Evolutionary conservation across 768 basidiomycete species (phyloP).

Genomic region (Hygrophoropsis aurantiaca): DNA sequence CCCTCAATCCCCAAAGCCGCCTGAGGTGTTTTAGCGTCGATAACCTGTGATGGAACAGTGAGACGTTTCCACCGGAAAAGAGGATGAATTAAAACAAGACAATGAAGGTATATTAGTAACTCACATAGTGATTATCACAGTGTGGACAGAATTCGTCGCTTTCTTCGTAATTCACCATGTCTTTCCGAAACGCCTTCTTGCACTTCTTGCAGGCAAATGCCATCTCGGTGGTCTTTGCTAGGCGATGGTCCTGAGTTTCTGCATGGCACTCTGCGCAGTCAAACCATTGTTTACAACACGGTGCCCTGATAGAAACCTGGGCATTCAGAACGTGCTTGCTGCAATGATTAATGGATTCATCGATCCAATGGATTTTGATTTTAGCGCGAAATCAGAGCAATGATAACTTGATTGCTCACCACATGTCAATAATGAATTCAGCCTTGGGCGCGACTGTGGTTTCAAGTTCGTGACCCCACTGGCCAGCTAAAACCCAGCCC

Average conservation of each 20-base stretch:
- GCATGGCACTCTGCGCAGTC: conserved; percentile 97
- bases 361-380: too few relatives aligned
- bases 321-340: conserved; percentile 98
- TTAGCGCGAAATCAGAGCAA: too few relatives aligned
- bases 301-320: conserved; percentile 93
- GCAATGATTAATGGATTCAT: too few relatives aligned
- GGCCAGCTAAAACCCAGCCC: too few relatives aligned
- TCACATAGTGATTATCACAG: conserved; percentile 97
- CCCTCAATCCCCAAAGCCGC: conserved; percentile 85
- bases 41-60: conserved; percentile 53
- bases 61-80: neutral
- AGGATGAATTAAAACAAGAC: neutral
- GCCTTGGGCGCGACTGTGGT: too few relatives aligned
- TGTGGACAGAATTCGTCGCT: conserved; percentile 98
- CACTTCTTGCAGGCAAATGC: conserved; percentile 84
- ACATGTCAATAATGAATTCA: too few relatives aligned
- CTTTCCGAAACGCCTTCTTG: conserved; percentile 95
- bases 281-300: conserved; percentile 97
- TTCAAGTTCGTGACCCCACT: too few relatives aligned
- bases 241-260: conserved; percentile 71
- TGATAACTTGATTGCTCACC: too few relatives aligned
- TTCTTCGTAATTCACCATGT: conserved; percentile 90
- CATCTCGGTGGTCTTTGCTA: conserved; percentile 83
- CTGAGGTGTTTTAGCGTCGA: conserved; percentile 90
- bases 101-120: conserved; percentile 25